A percentile compares a stretch with the other conserved stretches of the same genome.
These are phyloP conservation scores for Solanum arcanum DNA, from an alignment of 257 asterid species.

Conservation along the genomic window DNA sequence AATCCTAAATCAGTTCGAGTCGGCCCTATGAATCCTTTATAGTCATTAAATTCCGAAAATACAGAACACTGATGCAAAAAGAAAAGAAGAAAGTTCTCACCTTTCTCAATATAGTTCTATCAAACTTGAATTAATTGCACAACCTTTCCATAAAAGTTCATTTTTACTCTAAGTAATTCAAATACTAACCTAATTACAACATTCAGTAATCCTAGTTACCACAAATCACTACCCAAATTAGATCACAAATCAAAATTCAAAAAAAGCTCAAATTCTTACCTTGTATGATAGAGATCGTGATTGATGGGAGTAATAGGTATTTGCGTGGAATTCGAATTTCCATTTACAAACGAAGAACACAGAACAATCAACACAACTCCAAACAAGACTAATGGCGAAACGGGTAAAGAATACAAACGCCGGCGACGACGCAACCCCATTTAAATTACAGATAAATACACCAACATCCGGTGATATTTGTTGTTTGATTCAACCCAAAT, in stretches of 20 bases:
- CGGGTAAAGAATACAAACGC: not conserved
- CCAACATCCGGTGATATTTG: not conserved
- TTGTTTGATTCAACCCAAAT: not conserved
- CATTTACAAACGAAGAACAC: slow-evolving; percentile 19
- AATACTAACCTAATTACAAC: not conserved
- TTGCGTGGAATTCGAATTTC: slow-evolving; percentile 29
- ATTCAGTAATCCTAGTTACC: not conserved
- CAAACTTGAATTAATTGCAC: not conserved
- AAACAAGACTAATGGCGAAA: not conserved
- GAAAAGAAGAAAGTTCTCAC: not conserved
- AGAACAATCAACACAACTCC: not conserved
- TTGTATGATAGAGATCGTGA: slow-evolving; percentile 83
- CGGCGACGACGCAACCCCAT: not conserved
- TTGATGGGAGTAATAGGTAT: slow-evolving; percentile 57
- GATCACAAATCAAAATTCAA: not conserved
- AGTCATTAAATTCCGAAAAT: not conserved
- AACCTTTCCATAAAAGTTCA: not conserved
- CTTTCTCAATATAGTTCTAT: not conserved
- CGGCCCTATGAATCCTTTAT: not conserved
- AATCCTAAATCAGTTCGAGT: not conserved
- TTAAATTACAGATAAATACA: not conserved
- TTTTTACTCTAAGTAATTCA: not conserved
- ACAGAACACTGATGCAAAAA: not conserved
- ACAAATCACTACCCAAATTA: not conserved
- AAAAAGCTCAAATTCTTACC: slow-evolving; percentile 16